Conservation (phyloP, 192 early-diverging fungal genomes). For the Podila epicladia region DNA sequence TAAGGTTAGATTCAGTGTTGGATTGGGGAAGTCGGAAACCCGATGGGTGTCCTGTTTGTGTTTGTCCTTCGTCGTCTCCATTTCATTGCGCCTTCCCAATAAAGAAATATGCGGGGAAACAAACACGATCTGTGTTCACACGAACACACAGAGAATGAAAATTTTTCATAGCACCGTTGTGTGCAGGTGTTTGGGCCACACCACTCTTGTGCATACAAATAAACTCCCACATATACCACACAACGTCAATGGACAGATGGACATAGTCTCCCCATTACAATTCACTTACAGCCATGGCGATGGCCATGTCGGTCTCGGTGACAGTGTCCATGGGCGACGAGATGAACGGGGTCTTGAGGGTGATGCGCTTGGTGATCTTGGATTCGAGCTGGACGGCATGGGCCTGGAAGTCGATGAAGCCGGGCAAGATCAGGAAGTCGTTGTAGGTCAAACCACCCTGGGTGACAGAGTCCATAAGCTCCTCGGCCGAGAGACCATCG, state of each 20-base stretch:
- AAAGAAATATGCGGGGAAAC: conserved; percentile 53
- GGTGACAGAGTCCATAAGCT: conserved; percentile 83
- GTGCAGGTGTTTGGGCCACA: not conserved
- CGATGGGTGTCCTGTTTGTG: conserved; percentile 4
- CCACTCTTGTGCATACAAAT: not conserved
- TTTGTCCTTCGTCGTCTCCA: not conserved
- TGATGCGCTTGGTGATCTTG: conserved; percentile 89
- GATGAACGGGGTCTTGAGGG: conserved; percentile 93
- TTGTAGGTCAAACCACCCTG: conserved; percentile 97
- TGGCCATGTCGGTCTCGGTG: conserved; percentile 98
- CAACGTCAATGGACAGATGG: not conserved
- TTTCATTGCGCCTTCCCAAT: conserved; percentile 11
- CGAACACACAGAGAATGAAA: not conserved
- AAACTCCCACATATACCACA: not conserved
- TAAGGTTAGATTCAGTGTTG: conserved; percentile 16
- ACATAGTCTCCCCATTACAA: not conserved
- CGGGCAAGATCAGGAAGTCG: conserved; percentile 97
- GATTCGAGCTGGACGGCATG: conserved; percentile 81
- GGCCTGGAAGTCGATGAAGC: conserved; percentile 94
- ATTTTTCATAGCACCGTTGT: not conserved
- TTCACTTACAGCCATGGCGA: conserved; percentile 89
- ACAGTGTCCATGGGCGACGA: conserved; percentile 99
- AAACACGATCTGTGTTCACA: conserved; percentile 4
- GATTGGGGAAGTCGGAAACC: not conserved
- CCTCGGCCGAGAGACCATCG: conserved; percentile 88